Percentiles rank a stretch among this genome's conserved stretches.
These are phyloP conservation scores for Blastobotrys parvus DNA, from an alignment of 805 yeast genomes.

Conservation along the genomic window DNA sequence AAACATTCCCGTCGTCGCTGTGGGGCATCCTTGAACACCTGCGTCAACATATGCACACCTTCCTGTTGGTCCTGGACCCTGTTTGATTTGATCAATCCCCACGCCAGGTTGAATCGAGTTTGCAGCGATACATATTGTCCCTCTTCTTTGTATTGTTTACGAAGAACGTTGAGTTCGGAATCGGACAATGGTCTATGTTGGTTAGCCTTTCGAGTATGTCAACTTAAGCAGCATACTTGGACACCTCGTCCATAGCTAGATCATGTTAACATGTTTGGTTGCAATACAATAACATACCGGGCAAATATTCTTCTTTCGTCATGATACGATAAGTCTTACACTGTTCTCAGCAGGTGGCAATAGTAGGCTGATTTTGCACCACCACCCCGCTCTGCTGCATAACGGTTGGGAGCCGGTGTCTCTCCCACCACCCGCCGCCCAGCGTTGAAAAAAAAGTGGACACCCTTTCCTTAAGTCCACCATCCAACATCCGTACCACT, in stretches of 20 bases:
- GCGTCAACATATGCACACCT: conserved; percentile 64
- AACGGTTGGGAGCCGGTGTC: too few species aligned
- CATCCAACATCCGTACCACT: too few species aligned
- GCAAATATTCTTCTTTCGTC: not conserved
- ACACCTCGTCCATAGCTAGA: conserved; percentile 12
- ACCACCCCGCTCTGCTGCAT: too few species aligned
- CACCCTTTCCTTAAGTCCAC: too few species aligned
- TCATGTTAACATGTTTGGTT: not conserved
- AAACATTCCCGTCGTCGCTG: conserved; percentile 81
- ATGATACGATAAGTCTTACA: too few species aligned
- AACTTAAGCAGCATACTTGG: conserved; percentile 6
- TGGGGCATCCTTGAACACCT: conserved; percentile 63
- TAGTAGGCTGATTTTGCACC: too few species aligned
- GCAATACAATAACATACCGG: not conserved
- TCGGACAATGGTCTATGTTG: conserved; percentile 46
- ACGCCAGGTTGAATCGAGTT: conserved; percentile 86
- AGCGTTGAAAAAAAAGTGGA: too few species aligned
- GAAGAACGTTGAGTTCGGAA: conserved; percentile 68
- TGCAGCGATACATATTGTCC: conserved; percentile 74
- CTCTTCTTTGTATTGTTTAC: conserved; percentile 70
- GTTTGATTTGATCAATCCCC: conserved; percentile 83
- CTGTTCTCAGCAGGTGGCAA: too few species aligned
- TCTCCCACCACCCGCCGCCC: too few species aligned
- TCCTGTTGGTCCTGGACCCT: conserved; percentile 57
- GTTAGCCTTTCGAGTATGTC: not conserved